These are phyloP conservation scores for Ambrosiella xylebori DNA, from an alignment of 2,329 filamentous ascomycete species.

Conservation along the genomic window DNA sequence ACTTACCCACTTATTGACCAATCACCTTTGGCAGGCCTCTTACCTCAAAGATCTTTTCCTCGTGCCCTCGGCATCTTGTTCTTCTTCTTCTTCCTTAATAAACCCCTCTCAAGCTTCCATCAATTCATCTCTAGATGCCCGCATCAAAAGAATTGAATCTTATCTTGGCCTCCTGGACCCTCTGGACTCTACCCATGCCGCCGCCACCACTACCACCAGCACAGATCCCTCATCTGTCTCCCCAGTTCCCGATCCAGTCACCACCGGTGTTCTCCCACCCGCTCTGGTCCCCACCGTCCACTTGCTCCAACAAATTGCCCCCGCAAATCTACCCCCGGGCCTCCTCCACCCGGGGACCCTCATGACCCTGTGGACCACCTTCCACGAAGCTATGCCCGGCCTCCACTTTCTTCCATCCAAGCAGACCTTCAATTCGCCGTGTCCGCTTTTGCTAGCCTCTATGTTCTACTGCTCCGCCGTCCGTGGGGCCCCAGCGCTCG, in stretches of 20 bases:
- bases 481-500: conserved; percentile 20
- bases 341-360: conserved; percentile 21
- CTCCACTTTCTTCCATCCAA: conserved; percentile 28
- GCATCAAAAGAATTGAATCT: conserved; percentile 17
- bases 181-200: conserved; percentile 11
- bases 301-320: background rate
- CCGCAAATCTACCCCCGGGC: conserved; percentile 3
- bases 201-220: background rate
- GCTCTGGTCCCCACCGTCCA: conserved; percentile 19
- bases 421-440: conserved; percentile 25
- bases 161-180: conserved; percentile 16
- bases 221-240: conserved; percentile 3
- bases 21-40: background rate
- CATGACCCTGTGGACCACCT: conserved; percentile 22
- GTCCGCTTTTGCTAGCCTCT: conserved; percentile 25
- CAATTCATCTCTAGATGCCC: conserved; percentile 11
- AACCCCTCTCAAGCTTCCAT: conserved; percentile 13
- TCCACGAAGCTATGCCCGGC: conserved; percentile 27
- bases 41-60: conserved; percentile 10
- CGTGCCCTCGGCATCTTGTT: conserved; percentile 12
- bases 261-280: conserved; percentile 11
- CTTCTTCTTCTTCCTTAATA: background rate
- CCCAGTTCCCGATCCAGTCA: background rate
- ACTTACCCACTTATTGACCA: background rate
- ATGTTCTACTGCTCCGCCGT: conserved; percentile 27